Conservation (phyloP, 2,329 filamentous ascomycete genomes). For the Colletotrichum gloeosporioides region DNA sequence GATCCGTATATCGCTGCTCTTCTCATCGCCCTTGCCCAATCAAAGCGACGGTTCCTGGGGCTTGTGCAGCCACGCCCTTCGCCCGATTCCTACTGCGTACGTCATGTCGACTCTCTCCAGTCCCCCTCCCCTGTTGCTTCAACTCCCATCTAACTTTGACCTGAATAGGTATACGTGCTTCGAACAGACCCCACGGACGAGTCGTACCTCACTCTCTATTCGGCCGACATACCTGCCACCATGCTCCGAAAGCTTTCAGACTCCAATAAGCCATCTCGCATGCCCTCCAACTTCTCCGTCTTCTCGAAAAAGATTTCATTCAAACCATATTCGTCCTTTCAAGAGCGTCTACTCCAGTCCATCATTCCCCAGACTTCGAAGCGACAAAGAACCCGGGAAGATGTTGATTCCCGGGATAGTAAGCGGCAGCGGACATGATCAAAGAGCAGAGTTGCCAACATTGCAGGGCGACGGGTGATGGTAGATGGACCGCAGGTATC, state of each 20-base stretch:
- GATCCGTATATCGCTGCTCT: background rate
- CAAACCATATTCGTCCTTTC: background rate
- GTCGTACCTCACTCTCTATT: background rate
- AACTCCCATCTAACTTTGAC: background rate
- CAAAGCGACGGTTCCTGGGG: background rate
- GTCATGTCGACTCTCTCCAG: background rate
- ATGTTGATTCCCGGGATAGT: background rate
- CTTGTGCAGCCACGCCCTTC: background rate
- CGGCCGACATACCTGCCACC: background rate
- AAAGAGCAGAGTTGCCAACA: background rate
- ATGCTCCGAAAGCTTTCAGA: background rate
- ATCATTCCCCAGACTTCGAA: background rate
- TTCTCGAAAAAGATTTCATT: background rate
- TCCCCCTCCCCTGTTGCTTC: background rate
- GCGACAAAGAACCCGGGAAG: background rate
- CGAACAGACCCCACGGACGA: background rate
- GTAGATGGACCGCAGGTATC: background rate
- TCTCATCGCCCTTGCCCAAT: background rate
- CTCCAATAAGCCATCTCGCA: background rate
- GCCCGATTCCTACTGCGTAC: background rate
- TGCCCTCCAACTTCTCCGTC: background rate
- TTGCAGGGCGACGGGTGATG: background rate
- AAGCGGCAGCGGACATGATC: background rate
- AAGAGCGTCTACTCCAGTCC: background rate
- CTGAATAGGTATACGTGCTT: background rate